Percentiles rank a stretch among this genome's conserved stretches.
Conservation (phyloP, 106 monocot species). For the Dioscorea alata region DNA sequence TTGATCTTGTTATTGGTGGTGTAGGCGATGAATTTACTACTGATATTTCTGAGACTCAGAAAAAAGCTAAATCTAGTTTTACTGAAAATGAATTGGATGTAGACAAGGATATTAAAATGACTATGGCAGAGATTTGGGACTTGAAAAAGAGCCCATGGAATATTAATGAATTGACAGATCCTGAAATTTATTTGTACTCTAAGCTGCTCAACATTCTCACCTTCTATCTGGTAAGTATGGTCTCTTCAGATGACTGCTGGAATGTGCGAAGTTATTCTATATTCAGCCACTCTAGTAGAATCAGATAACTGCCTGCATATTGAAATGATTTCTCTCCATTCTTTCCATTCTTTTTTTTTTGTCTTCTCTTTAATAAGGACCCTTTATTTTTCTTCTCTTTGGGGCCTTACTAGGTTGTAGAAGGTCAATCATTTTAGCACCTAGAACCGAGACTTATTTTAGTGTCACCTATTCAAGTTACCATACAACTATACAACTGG, state of each 20-base stretch:
- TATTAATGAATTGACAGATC: conserved; percentile 19
- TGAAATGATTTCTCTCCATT: no score
- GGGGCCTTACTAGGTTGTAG: no score
- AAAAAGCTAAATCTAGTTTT: conserved; percentile 5
- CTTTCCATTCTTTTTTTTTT: no score
- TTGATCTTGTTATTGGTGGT: conserved; percentile 72
- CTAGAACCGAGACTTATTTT: no score
- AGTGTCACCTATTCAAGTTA: no score
- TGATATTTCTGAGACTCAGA: conserved; percentile 9
- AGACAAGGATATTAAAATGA: conserved; percentile 12
- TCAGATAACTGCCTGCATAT: no score
- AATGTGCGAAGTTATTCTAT: no score
- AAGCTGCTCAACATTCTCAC: conserved; percentile 70
- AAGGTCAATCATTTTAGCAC: no score
- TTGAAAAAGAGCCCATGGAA: conserved; percentile 12
- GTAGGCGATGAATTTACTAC: conserved; percentile 19
- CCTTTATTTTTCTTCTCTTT: no score
- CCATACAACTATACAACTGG: no score
- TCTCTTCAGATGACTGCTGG: neutral
- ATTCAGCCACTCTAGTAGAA: no score
- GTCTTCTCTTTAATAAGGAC: no score
- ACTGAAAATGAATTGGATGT: conserved; percentile 15
- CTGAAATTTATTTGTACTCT: conserved; percentile 46
- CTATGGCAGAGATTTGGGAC: conserved; percentile 63
- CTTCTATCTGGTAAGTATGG: conserved; percentile 59